Conservation (phyloP, 2,329 filamentous ascomycete species). For the Plenodomus tracheiphilus region DNA sequence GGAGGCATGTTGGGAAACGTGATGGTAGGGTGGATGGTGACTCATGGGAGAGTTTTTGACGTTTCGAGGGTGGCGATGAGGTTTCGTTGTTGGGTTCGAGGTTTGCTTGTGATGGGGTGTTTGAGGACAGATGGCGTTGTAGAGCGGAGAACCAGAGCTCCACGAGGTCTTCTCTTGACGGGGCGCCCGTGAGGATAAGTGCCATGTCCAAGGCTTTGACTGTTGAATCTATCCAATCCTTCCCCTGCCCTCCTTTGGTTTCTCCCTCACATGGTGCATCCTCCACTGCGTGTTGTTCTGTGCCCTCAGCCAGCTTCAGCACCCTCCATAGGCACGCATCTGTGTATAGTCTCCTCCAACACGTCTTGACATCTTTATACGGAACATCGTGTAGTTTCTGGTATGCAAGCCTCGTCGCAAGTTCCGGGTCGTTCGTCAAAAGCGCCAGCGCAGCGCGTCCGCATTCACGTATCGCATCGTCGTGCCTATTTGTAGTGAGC, state of each 20-base stretch:
- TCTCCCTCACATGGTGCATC: constrained; percentile 4
- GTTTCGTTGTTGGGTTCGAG: not conserved
- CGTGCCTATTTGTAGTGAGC: constrained; percentile 20
- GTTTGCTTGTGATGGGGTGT: not conserved
- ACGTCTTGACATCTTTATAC: constrained; percentile 66
- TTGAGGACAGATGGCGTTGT: constrained; percentile 15
- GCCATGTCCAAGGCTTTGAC: constrained; percentile 74
- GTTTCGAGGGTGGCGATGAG: constrained; percentile 18
- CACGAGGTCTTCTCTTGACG: constrained; percentile 37
- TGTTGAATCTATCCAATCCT: constrained; percentile 58
- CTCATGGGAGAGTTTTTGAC: constrained; percentile 12
- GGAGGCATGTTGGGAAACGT: constrained; percentile 20
- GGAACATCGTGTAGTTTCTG: constrained; percentile 71
- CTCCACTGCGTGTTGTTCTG: constrained; percentile 4
- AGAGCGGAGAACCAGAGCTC: constrained; percentile 58
- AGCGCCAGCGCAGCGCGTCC: constrained; percentile 46
- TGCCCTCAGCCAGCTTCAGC: constrained; percentile 27
- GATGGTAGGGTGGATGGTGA: constrained; percentile 4
- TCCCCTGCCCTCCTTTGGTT: constrained; percentile 16
- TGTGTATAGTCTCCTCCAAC: constrained; percentile 73
- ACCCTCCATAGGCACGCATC: constrained; percentile 70
- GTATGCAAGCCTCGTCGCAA: constrained; percentile 63
- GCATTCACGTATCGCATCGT: constrained; percentile 42
- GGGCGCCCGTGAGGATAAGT: constrained; percentile 67
- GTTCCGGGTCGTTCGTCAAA: constrained; percentile 47